phyloP scores from a whole-genome alignment of 805 yeast species.

The Candida montana region DNA sequence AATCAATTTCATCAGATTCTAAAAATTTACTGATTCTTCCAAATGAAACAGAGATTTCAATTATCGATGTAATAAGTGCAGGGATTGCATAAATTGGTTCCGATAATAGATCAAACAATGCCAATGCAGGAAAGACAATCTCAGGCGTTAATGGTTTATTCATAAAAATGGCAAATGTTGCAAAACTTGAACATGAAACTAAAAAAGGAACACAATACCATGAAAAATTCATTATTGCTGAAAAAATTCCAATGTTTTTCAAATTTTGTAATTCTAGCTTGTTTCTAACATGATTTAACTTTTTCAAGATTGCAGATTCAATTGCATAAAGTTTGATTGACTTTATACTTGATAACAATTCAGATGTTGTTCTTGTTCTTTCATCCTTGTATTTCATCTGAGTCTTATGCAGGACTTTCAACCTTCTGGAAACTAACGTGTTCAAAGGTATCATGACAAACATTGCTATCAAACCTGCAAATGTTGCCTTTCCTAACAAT shows the following conservation, averaged over 20 bases:
- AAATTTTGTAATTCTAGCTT: constrained; percentile 49
- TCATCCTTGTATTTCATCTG: constrained; percentile 61
- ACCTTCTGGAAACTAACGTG: constrained; percentile 38
- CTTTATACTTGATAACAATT: constrained; percentile 54
- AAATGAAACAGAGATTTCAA: constrained; percentile 57
- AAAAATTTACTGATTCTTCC: constrained; percentile 48
- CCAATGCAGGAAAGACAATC: constrained; percentile 62
- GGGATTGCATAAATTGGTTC: constrained; percentile 60
- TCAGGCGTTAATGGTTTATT: constrained; percentile 56
- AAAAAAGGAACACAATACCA: constrained; percentile 64
- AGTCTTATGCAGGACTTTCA: constrained; percentile 41
- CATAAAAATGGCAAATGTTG: constrained; percentile 43
- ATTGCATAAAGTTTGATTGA: constrained; percentile 64
- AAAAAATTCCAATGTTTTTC: constrained; percentile 41
- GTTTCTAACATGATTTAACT: constrained; percentile 49
- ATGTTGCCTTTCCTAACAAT: constrained; percentile 52
- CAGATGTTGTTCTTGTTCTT: constrained; percentile 55
- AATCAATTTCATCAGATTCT: constrained; percentile 40
- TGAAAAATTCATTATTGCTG: constrained; percentile 45
- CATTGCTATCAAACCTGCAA: constrained; percentile 52
- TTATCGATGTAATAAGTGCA: constrained; percentile 45
- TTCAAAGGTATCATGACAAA: constrained; percentile 55
- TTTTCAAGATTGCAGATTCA: constrained; percentile 59
- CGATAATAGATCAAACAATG: constrained; percentile 53
- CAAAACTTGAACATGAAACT: constrained; percentile 58